Evolutionary conservation across 345 rosid genomes (phyloP), one percentile per base, ranked within the genome.

Genomic region (Atalantia buxifolia): DNA sequence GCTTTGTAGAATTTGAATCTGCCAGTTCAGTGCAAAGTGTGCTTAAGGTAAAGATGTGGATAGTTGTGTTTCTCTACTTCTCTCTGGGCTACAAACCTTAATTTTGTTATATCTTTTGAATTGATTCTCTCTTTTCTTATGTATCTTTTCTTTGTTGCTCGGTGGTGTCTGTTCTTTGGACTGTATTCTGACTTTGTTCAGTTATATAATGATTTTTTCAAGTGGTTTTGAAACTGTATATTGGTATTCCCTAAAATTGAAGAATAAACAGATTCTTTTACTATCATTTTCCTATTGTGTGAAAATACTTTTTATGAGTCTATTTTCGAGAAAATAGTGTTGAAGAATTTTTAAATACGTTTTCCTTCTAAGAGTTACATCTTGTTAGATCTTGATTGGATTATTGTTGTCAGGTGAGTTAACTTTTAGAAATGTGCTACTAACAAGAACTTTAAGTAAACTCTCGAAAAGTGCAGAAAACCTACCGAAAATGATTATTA

Each of bases 1-100:
- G 95, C 28, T 95, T 95, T 75, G 95, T 95, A 65, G 94, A 94
- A 71, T 95, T 85, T 45, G 95, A 92, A 74, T 79, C 95, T 71
- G 87, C 84, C 83, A 82, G 85, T 80, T 86, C 98, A 6, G 81
- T 90, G 90, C 87, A 81, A 75, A 80, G 77, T 64, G 98, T 94
- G 38, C 79, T 90, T 79, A 72, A 84, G 98, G 98, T 93, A 83
- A 7, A 45, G 22, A 7, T 13, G 14, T 63, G 48, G 28, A 48
- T 75, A 6, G 62, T 13, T 62, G 40, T 57, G 13, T 14, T 63
- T 28, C 71, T 70, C 59, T 53, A 3, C 13, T 24, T 65, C 65
- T 35, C 3, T 42, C 25, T 4, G 13, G 14, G 62, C 12, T 31
- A 25, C 19, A 9, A 9, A 63, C 38, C 77, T 79, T 28, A 36